Base-by-base conservation (phyloP, 805 yeast genomes). In the Yarrowia hollandica region DNA sequence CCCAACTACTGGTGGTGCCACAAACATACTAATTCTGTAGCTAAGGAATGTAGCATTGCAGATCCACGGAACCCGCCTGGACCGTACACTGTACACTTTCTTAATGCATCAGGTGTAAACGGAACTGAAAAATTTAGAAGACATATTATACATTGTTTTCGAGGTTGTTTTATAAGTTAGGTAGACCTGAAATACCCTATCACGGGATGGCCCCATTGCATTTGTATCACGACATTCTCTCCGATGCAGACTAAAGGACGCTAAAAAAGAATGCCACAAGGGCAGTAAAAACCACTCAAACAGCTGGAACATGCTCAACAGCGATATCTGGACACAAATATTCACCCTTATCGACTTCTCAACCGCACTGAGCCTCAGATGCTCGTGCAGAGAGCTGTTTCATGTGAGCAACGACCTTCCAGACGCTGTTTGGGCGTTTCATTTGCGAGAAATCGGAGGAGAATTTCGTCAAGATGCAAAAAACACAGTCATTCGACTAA, bases 241-340 rank as follows among this genome's bases (percentile, higher is more conserved):
- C n/a, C n/a, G n/a, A 39, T 39, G 30, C 42, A 37, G n/a, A 5
- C 26, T 39, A 41, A 44, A 14, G 14, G 11, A 19, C 35, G 21
- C 52, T 44, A 44, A 26, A 28, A 28, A 5, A 6, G 11, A 39
- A 15, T 9, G 44, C 15, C 30, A 22, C 44, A 39, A 22, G 44
- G 28, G 16, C 19, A 8, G 22, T 6, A 11, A 30, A 39, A 39
- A 22, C 14, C 30, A 9, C 44, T 22, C 44, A 23, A 23, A n/a
- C 30, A 9, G 14, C 2, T 39, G 30, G 22, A 21, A n/a, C 28
- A 44, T 44, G 52, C 35, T 44, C 19, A 44, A 44, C 26, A 16
- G n/a, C 23, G 52, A 44, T 5, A 44, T 44, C n/a, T 44, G 52
- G 52, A 19, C 33, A 5, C 48, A 41, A 6, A 30, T 44, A 1